phyloP scores from a whole-genome alignment of 306 rosid genomes.

The Malus domestica region ASM211411v1 NC_041805.1:23191001-23191500 shows the following conservation, averaged over 20 bases:
- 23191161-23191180: not conserved
- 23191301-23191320: too few species aligned
- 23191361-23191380: not conserved
- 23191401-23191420: too few species aligned
- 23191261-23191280: not conserved
- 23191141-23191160: not conserved
- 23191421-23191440: too few species aligned
- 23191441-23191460: too few species aligned
- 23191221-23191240: not conserved
- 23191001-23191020: too few species aligned
- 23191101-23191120: not conserved
- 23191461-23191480: too few species aligned
- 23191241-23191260: not conserved
- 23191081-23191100: not conserved
- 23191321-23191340: not conserved
- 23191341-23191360: not conserved
- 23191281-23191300: not conserved
- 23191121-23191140: not conserved
- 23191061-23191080: not conserved
- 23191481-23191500: too few species aligned
- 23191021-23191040: too few species aligned
- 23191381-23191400: too few species aligned
- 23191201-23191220: not conserved
- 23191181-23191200: not conserved
- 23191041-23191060: not conserved